These are phyloP conservation scores for Lolium rigidum DNA, from an alignment of 176 grass and related monocot species.

Conservation along the genomic window DNA sequence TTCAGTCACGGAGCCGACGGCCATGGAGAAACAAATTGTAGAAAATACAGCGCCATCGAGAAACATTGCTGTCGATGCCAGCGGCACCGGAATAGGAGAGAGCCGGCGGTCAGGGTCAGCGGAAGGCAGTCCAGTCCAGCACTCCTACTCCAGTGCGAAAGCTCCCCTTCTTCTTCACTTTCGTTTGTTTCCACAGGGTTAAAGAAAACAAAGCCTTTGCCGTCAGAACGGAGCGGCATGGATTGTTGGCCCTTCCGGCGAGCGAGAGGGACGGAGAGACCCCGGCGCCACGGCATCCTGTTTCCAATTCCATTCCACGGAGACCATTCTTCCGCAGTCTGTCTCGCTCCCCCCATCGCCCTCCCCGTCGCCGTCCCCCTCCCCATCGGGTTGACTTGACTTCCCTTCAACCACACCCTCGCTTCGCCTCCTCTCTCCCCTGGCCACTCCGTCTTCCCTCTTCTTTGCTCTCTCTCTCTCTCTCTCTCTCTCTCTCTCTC, in stretches of 20 bases:
- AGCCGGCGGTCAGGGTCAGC: not conserved
- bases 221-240: conserved; percentile 27
- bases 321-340: conserved; percentile 37
- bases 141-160: conserved; percentile 20
- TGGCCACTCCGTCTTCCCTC: conserved; percentile 16
- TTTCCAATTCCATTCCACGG: conserved; percentile 33
- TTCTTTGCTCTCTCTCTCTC: conserved; percentile 25
- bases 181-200: not conserved
- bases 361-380: conserved; percentile 36
- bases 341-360: not conserved
- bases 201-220: not conserved
- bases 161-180: not conserved
- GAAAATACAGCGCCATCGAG: not conserved
- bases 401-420: not conserved
- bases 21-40: not conserved
- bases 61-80: not conserved
- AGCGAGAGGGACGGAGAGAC: not conserved
- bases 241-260: not conserved
- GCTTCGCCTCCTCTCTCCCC: not conserved
- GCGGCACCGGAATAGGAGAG: not conserved
- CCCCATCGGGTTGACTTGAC: conserved; percentile 55
- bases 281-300: conserved; percentile 39
- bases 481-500: conserved; percentile 18
- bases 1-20: conserved; percentile 4
- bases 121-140: not conserved